A percentile compares a stretch with the other conserved stretches of the same genome.
These are phyloP conservation scores for Candida suzukii DNA, from an alignment of 805 yeast species.

Conservation along the genomic window DNA sequence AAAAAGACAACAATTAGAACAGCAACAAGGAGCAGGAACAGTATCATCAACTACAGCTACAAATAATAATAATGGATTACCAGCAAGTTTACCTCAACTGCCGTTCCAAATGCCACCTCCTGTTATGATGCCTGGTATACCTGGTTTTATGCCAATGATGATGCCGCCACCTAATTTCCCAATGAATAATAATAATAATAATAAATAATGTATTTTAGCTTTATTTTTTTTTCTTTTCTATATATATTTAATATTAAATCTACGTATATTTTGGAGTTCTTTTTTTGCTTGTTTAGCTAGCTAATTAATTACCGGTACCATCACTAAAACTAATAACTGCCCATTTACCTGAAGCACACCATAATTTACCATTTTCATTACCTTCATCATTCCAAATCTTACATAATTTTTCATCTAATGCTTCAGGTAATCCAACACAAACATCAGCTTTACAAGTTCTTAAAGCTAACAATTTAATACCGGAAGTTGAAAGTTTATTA, in stretches of 20 bases:
- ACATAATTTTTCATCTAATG: conserved; percentile 63
- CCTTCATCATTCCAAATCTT: conserved; percentile 49
- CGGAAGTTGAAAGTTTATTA: conserved; percentile 55
- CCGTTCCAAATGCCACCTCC: background rate
- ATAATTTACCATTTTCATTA: conserved; percentile 60
- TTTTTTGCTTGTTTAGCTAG: too few species aligned
- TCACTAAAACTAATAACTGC: conserved; percentile 70
- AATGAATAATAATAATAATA: background rate
- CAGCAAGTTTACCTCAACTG: background rate
- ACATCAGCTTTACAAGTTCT: conserved; percentile 98
- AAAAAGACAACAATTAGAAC: background rate
- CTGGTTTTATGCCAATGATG: background rate
- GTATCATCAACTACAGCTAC: too few species aligned
- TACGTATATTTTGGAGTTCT: too few species aligned
- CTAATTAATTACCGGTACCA: too few species aligned
- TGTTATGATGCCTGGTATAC: background rate
- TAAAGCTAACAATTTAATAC: conserved; percentile 62
- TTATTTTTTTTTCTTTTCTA: too few species aligned
- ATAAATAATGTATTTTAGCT: too few species aligned
- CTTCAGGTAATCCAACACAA: conserved; percentile 73
- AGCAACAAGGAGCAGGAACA: too few species aligned
- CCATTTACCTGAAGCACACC: conserved; percentile 90
- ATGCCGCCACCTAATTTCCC: conserved; percentile 1
- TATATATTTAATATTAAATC: too few species aligned
- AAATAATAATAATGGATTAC: background rate